Conservation (phyloP, 148 eudicot genomes). For the Nepenthes mirabilis region DNA sequence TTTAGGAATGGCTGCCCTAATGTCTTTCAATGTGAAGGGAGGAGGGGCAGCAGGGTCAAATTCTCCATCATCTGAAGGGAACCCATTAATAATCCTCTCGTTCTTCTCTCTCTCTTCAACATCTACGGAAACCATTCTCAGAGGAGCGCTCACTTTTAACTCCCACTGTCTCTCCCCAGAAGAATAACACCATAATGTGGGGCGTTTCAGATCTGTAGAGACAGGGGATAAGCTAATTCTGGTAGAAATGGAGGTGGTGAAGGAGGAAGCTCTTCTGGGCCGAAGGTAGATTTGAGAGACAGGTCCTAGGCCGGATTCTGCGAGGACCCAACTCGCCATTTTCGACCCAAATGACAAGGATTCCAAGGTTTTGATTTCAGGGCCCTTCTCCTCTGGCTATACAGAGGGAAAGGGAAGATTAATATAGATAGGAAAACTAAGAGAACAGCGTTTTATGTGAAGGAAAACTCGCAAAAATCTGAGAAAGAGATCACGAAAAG, state of each 20-base stretch:
- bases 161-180: constrained; percentile 37
- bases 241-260: neutral
- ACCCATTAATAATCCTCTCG: constrained; percentile 7
- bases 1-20: constrained; percentile 55
- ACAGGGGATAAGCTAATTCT: constrained; percentile 13
- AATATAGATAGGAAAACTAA: no score
- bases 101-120: constrained; percentile 11
- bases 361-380: neutral
- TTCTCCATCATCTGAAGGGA: neutral
- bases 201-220: constrained; percentile 1
- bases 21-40: constrained; percentile 41
- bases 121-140: constrained; percentile 16
- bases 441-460: no score
- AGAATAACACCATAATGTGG: neutral
- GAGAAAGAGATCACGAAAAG: no score
- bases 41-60: constrained; percentile 51
- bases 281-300: constrained; percentile 33
- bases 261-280: constrained; percentile 27
- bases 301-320: constrained; percentile 71
- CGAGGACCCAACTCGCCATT: constrained; percentile 78
- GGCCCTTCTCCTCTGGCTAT: no score
- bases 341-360: neutral
- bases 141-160: constrained; percentile 51
- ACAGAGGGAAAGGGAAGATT: no score
- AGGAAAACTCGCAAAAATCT: no score